phyloP scores from a whole-genome alignment of 2,329 filamentous ascomycete species.

The Penicillium vulpinum region DNA sequence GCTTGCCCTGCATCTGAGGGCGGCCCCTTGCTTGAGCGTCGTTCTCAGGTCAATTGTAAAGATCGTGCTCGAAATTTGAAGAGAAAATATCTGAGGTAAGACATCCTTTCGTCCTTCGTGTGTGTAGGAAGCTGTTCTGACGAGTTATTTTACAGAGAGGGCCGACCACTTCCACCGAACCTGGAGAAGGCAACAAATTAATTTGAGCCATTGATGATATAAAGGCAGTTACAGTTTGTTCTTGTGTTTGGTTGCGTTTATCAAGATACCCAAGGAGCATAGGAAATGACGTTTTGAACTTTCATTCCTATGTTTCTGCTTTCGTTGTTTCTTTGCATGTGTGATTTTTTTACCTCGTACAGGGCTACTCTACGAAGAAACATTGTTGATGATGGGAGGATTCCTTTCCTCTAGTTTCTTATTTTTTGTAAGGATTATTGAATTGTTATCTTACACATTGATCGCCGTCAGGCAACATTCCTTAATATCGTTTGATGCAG shows the following conservation, averaged over 20 bases:
- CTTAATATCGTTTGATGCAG: background rate
- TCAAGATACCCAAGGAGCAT: background rate
- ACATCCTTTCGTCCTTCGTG: background rate
- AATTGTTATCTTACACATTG: no score
- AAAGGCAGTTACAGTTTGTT: background rate
- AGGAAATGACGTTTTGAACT: background rate
- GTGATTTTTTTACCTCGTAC: background rate
- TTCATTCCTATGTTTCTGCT: background rate
- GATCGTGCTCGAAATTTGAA: conserved; percentile 58
- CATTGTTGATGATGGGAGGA: background rate
- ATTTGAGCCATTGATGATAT: background rate
- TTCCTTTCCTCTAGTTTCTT: conserved; percentile 49
- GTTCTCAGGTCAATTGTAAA: conserved; percentile 56
- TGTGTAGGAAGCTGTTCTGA: background rate
- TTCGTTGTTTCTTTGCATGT: background rate
- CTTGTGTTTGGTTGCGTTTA: background rate
- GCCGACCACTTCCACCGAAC: background rate
- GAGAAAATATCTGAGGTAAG: conserved; percentile 42
- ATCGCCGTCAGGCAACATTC: no score
- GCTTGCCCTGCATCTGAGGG: conserved; percentile 29
- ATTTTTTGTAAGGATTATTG: background rate
- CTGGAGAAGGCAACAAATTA: background rate
- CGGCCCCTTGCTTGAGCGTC: conserved; percentile 34
- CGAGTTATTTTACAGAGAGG: background rate
- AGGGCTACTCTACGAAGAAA: background rate